Evolutionary conservation across 1,284 basidiomycete genomes (phyloP).

Genomic region (Blastosporella zonata): DNA sequence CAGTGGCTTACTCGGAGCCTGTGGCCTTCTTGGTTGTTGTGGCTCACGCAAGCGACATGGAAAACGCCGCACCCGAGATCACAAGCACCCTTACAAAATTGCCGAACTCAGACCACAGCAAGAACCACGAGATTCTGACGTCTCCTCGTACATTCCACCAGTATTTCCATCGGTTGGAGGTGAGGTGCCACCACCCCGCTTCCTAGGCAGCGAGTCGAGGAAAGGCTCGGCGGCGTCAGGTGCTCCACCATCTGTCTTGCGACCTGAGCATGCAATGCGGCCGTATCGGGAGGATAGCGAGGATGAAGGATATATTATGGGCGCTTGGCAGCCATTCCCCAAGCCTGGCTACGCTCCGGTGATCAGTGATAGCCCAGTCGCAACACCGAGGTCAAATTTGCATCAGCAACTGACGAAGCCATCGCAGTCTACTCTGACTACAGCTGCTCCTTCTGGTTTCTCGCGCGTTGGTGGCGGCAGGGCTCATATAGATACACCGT

Average conservation of each 20-base stretch:
- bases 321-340: constrained; percentile 74
- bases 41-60: constrained; percentile 50
- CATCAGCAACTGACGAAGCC: constrained; percentile 24
- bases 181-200: constrained; percentile 32
- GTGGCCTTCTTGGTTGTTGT: constrained; percentile 73
- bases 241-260: constrained; percentile 71
- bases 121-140: constrained; percentile 32
- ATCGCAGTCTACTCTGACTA: constrained; percentile 19
- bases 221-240: constrained; percentile 53
- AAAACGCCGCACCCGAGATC: constrained; percentile 26
- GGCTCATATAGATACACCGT: constrained; percentile 75
- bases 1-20: constrained; percentile 81
- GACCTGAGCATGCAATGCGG: constrained; percentile 71
- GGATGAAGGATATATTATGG: constrained; percentile 84
- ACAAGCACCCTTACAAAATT: constrained; percentile 20
- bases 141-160: constrained; percentile 43
- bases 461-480: constrained; percentile 75
- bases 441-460: constrained; percentile 56
- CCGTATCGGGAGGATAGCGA: constrained; percentile 78
- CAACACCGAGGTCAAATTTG: constrained; percentile 21
- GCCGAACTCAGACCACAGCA: constrained; percentile 17
- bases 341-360: constrained; percentile 52
- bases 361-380: constrained; percentile 28
- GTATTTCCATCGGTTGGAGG: constrained; percentile 21
- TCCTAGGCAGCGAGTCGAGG: constrained; percentile 34